These are phyloP conservation scores for Paraglomus occultum DNA, from an alignment of 192 early-diverging fungal genomes.

Conservation along the genomic window DNA sequence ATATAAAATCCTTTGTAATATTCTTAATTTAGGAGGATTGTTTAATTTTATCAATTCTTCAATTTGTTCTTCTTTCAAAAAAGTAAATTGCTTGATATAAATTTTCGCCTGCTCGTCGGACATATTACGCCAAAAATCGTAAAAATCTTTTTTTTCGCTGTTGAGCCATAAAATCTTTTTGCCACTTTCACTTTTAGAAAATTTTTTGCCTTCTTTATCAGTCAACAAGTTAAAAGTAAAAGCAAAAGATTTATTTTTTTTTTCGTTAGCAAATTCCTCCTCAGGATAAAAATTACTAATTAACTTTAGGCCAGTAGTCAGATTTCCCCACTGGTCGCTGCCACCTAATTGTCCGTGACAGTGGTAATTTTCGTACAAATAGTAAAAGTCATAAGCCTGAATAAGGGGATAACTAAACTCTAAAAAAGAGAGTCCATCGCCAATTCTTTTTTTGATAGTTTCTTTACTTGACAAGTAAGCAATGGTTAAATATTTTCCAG, in stretches of 20 bases:
- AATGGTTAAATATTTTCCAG: neutral
- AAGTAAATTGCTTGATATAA: conserved; percentile 21
- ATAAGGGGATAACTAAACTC: conserved; percentile 18
- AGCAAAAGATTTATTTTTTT: conserved; percentile 12
- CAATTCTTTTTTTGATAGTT: conserved; percentile 14
- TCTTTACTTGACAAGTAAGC: conserved; percentile 9
- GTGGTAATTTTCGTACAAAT: conserved; percentile 8
- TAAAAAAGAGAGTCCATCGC: conserved; percentile 5
- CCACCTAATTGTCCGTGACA: conserved; percentile 10
- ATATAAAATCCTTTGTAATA: conserved; percentile 20
- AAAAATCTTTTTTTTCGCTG: conserved; percentile 6
- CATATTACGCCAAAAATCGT: conserved; percentile 22
- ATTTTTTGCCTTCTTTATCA: conserved; percentile 13
- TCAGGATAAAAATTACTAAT: neutral
- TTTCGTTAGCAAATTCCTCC: too few species aligned
- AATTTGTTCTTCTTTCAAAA: neutral
- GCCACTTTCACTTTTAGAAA: conserved; percentile 21
- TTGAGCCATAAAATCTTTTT: conserved; percentile 18
- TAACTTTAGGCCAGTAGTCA: conserved; percentile 16
- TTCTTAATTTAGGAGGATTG: conserved; percentile 19
- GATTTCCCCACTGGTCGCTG: conserved; percentile 14
- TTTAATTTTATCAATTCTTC: conserved; percentile 1
- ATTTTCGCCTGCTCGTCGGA: conserved; percentile 18
- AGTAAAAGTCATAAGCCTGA: conserved; percentile 23
- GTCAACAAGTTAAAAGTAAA: conserved; percentile 22